Evolutionary conservation across 768 basidiomycete genomes (phyloP).

Genomic region (Imleria badia): DNA sequence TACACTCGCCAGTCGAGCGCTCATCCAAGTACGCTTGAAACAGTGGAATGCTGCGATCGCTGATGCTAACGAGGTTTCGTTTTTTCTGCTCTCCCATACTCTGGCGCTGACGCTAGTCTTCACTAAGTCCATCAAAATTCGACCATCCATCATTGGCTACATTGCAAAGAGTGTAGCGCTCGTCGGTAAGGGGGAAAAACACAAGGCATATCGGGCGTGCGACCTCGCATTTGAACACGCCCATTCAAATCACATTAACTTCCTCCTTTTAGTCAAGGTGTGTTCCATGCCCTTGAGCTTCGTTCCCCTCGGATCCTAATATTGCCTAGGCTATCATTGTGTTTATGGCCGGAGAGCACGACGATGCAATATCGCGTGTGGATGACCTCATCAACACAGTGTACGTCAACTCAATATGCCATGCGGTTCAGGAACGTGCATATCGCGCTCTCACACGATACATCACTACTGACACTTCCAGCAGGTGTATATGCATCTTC

Average conservation of each 20-base stretch:
- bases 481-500: slow-evolving; percentile 7
- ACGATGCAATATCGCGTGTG: slow-evolving; percentile 3
- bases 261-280: slow-evolving; percentile 5
- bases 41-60: not conserved
- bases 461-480: not conserved
- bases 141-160: not conserved
- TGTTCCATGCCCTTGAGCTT: too few relatives aligned
- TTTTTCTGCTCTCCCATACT: not conserved
- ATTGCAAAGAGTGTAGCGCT: not conserved
- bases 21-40: not conserved
- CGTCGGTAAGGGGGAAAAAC: not conserved
- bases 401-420: not conserved
- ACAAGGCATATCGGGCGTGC: not conserved
- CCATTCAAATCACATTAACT: not conserved
- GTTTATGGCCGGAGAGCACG: slow-evolving; percentile 4
- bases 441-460: accelerated
- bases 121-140: not conserved
- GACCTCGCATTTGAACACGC: not conserved
- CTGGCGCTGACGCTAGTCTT: not conserved
- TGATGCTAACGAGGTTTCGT: slow-evolving; percentile 1
- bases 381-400: not conserved
- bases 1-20: not conserved
- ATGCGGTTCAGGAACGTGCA: not conserved
- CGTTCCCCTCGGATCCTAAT: too few relatives aligned
- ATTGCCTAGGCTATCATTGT: slow-evolving; percentile 3